Evolutionary conservation across 495 filamentous ascomycete species (phyloP).

Genomic region (Tuber magnatum): DNA sequence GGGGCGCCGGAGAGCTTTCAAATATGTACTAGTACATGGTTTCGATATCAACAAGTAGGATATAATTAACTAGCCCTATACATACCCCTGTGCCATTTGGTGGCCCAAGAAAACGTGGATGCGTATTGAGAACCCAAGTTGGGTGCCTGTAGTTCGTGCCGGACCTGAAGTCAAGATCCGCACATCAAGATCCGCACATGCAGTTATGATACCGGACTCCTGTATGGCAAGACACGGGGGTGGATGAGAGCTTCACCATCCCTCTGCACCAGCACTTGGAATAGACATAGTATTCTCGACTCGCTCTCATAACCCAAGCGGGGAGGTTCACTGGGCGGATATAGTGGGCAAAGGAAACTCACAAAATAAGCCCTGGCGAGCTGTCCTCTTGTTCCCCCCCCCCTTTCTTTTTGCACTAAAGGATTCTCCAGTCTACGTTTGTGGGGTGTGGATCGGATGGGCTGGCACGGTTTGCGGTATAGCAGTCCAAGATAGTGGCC

Average conservation of each 20-base stretch:
- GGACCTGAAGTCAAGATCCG: too few species aligned
- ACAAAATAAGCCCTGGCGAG: not conserved
- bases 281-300: not conserved
- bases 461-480: not conserved
- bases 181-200: too few species aligned
- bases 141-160: too few species aligned
- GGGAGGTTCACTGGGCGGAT: too few species aligned
- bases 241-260: not conserved
- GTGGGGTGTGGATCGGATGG: not conserved
- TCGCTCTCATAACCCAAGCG: not conserved
- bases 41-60: not conserved
- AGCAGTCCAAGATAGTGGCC: too few species aligned
- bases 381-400: not conserved
- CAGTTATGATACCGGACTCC: too few species aligned
- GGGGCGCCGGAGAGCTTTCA: not conserved
- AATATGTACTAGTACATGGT: too few species aligned
- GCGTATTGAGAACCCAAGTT: too few species aligned
- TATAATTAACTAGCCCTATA: not conserved
- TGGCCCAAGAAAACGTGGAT: too few species aligned
- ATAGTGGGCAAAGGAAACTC: not conserved
- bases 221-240: not conserved
- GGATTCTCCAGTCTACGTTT: not conserved
- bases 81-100: too few species aligned
- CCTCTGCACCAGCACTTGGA: not conserved
- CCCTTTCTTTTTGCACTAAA: not conserved